Base-by-base conservation (phyloP, 2,329 filamentous ascomycete genomes). In the Endoconidiophora polonica region DNA sequence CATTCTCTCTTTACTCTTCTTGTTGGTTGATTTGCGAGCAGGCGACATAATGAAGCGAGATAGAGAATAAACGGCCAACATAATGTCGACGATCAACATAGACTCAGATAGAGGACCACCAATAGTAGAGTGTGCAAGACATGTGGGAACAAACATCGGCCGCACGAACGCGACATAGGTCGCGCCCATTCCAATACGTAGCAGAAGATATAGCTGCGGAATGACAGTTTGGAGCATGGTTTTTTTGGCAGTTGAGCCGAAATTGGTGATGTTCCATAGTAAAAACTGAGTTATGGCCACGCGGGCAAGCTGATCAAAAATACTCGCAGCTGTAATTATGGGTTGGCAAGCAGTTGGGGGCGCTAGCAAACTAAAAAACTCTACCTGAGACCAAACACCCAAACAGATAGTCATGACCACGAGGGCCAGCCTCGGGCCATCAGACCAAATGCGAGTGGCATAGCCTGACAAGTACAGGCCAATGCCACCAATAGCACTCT, bases 401-500 rank as follows among this genome's bases (percentile, higher is more conserved):
- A 71, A 65, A 52, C 68, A 65, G 23, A 67, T 54, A 58, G 77
- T 66, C 59, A 76, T 77, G 56, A 65, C 61, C 58, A 70, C 63
- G 72, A 78, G 74, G 73, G 69, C 73, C 73, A 78, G 74, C 74
- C 74, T 77, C 73, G 70, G 68, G 65, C 72, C 71, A 64, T 77
- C 72, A 62, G 70, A 68, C 59, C 73, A 66, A 53, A 74, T 61
- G 39, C 68, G 62, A 53, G 66, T 66, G 59, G 68, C 65, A 65
- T 72, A 65, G 56, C 68, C 67, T 58, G 64, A 70, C 55, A 64
- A 56, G 54, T 67, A 64, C 54, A 67, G 62, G 56, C 72, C 63
- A 60, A 71, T 63, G 55, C 69, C 62, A 46, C 68, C 66, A 42
- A 65, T 65, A 46, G 68, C 66, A 26, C 73, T 69, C 49, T 72